Evolutionary conservation across 768 basidiomycete genomes (phyloP), one percentile per base, ranked within the genome.

Genomic region (Mrakia hoshinonis): DNA sequence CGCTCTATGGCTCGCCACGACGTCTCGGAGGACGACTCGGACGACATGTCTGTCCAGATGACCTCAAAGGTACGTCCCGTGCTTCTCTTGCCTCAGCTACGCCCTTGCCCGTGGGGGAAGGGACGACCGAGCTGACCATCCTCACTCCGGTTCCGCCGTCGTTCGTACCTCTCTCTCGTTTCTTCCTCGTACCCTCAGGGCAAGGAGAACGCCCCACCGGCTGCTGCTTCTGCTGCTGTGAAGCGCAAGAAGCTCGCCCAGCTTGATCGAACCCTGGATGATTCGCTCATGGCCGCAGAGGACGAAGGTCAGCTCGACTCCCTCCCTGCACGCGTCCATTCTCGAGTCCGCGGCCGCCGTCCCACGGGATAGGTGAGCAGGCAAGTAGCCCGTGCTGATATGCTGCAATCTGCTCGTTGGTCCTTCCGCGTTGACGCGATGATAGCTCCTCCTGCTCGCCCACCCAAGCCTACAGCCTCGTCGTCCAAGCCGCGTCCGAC

Each of bases 401-500:
- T n/a, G 20, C 0, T 13, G 31, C 34, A n/a, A 12, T 55, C 24
- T 29, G n/a, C 15, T 55, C 26, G 10, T 24, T 3, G 1, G n/a
- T 34, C 5, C 4, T 10, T 60, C 34, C 34, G 1, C 12, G 20
- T 60, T 36, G 20, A 11, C 34, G 1, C 7, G 43, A 43, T 43
- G 43, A 43, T 29, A 15, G 26, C 55, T 13, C 10, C 58, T 20
- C 15, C 34, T 61, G 31, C 58, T 15, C 58, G 58, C 34, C 31
- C 31, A 36, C 58, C 58, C 3, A 34, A 29, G 29, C 3, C 29
- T 20, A 3, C 36, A 31, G 5, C 58, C 34, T 61, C 55, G 13
- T 36, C 36, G 31, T 39, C 58, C 58, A 61, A 61, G n/a, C 34
- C 58, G 15, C 58, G 58, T 61, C 58, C 58, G n/a, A 61, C 34